Base-by-base conservation (phyloP, 2,329 filamentous ascomycete species). In the Lanzia echinophila region DNA sequence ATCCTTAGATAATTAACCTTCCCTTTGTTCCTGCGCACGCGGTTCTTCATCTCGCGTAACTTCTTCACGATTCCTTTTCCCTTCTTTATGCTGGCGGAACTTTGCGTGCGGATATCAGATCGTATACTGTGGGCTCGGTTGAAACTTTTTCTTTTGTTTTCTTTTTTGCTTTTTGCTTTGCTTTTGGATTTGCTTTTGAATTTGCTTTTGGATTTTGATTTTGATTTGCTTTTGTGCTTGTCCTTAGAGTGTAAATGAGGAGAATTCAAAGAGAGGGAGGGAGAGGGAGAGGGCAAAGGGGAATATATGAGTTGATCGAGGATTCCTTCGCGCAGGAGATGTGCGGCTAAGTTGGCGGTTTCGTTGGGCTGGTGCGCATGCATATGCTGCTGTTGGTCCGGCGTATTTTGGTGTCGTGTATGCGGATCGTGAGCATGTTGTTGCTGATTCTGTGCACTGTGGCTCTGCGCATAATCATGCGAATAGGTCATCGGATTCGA, bases 311-410 rank as follows among this genome's bases (percentile, higher is more conserved):
- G 36, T 8, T 36, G 43, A 3, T 31, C 22, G 42, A 47, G 47
- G 10, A 53, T 38, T 11, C 50, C 50, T 33, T 53, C 43, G 17
- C 43, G 33, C 2, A 38, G 33, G 11, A 53, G 24, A 17, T 53
- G 50, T 6, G 36, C 22, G 34, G 50, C 41, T 19, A 53, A 20
- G 6, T 22, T 20, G 32, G 28, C 19, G 6, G 24, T 47, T 38
- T 53, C 43, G 11, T 19, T 15, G n/a, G 46, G 24, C 15, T 24
- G 15, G 8, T 34, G 33, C 3, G 19, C 19, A 12, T 20, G 43
- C 10, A 19, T 11, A 19, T 17, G 39, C n/a, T 17, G 2, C 6
- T 15, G n/a, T 42, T 10, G 17, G 12, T 11, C 7, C n/a, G 20
- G 2, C 6, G 39, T 4, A 11, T 19, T n/a, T 11, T 20, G 8